phyloP scores from a whole-genome alignment of 306 rosid genomes.

The Acmispon strigosus region DNA sequence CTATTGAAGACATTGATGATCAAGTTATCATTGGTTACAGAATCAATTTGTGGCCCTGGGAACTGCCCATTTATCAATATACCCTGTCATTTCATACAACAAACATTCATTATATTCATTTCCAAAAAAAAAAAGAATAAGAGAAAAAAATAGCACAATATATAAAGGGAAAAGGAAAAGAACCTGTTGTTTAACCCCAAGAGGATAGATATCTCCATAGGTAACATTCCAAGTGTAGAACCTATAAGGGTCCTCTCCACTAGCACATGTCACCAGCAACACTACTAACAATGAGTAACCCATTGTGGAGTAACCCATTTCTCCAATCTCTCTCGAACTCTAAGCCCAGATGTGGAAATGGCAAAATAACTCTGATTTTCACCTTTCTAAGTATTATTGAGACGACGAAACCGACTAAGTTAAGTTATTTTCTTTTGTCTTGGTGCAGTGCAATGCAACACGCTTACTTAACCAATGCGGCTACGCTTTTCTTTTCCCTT shows the following conservation, averaged over 20 bases:
- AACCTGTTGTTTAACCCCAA: slow-evolving; percentile 81
- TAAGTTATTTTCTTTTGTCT: not conserved
- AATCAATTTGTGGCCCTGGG: slow-evolving; percentile 86
- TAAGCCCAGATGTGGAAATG: not conserved
- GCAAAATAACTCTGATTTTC: not conserved
- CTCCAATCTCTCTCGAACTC: slow-evolving; percentile 5
- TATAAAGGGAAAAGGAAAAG: not conserved
- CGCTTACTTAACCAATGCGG: not conserved
- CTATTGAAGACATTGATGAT: slow-evolving; percentile 68
- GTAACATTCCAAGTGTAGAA: slow-evolving; percentile 80
- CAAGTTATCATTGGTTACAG: slow-evolving; percentile 83
- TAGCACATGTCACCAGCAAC: slow-evolving; percentile 37
- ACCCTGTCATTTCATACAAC: slow-evolving; percentile 45
- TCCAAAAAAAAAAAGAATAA: not conserved
- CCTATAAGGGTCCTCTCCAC: slow-evolving; percentile 78
- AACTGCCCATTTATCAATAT: slow-evolving; percentile 87
- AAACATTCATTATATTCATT: not conserved
- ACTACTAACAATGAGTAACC: slow-evolving; percentile 23
- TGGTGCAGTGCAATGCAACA: not conserved
- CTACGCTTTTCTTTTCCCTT: slow-evolving; percentile 2
- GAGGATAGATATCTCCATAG: slow-evolving; percentile 85
- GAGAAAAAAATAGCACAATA: not conserved
- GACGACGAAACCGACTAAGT: not conserved
- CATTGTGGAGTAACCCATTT: slow-evolving; percentile 32
- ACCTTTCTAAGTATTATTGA: not conserved